Evolutionary conservation across 2,329 filamentous ascomycete species (phyloP), one percentile per base, ranked within the genome.

Genomic region (Berkeleyomyces basicola): DNA sequence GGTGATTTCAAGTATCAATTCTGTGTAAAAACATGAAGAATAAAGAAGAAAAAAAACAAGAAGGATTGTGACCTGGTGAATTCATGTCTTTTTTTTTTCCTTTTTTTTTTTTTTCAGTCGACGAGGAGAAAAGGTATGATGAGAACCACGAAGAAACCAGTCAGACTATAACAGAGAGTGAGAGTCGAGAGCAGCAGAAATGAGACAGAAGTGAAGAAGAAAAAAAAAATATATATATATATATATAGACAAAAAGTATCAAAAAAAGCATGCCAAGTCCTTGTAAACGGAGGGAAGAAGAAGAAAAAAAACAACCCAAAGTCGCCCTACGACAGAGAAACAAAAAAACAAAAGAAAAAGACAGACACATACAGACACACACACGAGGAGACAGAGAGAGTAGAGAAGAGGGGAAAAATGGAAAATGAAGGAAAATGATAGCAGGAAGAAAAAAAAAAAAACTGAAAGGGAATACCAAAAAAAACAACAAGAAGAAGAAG

Each of bases 181-280:
- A 10, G 3, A 11, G 42, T 14, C 42, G 14, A 36, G 14, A 37
- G 16, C 2, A 51, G 9, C 10, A 16, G 3, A 36, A 53, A 53
- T 14, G 49, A 53, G 23, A 36, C 9, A 16, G 55, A 37, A n/a
- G 14, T 61, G 57, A 66, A 47, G 58, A 62, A 44, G 65, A 66
- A 61, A 65, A 60, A 67, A 57, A 57, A 62, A 64, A 59, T 14
- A 62, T 46, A 43, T 39, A 61, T 58, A 62, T 69, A 63, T 72
- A 70, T 37, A 67, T 72, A 47, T 69, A 65, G 63, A 65, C 47
- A 43, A 65, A 58, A 58, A 60, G 23, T 61, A 64, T 46, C 65
- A 33, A 53, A 53, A 33, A 53, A 53, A 53, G 10, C 49, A 59
- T 42, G 42, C 57, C 36, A 23, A 42, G 42, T 42, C 23, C 42